Conservation (phyloP, 2,329 filamentous ascomycete species). For the Colletotrichum sp. region DNA sequence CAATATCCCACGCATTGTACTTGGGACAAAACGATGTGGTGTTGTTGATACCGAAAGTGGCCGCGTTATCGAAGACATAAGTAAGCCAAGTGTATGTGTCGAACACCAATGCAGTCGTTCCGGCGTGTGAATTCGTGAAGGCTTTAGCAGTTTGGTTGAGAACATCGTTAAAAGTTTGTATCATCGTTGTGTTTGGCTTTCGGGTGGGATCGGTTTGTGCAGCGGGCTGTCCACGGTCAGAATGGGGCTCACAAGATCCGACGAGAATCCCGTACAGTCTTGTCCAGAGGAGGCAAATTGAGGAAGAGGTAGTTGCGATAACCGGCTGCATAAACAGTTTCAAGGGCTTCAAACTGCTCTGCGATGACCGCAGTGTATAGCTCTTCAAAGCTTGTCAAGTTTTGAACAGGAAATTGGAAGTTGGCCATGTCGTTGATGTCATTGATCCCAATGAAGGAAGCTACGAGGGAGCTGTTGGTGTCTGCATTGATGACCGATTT, state of each 20-base stretch:
- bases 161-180: background rate
- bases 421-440: constrained; percentile 53
- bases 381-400: background rate
- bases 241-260: rapidly evolving
- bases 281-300: constrained; percentile 53
- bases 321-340: constrained; percentile 53
- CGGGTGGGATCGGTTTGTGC: background rate
- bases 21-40: constrained; percentile 29
- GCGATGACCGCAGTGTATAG: constrained; percentile 1
- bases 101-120: constrained; percentile 29
- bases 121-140: constrained; percentile 32
- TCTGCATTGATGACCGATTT: constrained; percentile 21
- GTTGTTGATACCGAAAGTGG: constrained; percentile 30
- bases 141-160: constrained; percentile 22
- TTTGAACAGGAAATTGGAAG: background rate
- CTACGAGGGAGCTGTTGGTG: constrained; percentile 46
- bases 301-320: constrained; percentile 56
- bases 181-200: background rate
- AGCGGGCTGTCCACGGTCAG: background rate
- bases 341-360: background rate
- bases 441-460: constrained; percentile 62
- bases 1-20: constrained; percentile 28
- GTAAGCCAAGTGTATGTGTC: constrained; percentile 36
- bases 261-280: background rate
- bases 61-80: constrained; percentile 30